Evolutionary conservation across 2,329 filamentous ascomycete species (phyloP), one percentile per base, ranked within the genome.

Genomic region (Rhynchosporium graminicola): DNA sequence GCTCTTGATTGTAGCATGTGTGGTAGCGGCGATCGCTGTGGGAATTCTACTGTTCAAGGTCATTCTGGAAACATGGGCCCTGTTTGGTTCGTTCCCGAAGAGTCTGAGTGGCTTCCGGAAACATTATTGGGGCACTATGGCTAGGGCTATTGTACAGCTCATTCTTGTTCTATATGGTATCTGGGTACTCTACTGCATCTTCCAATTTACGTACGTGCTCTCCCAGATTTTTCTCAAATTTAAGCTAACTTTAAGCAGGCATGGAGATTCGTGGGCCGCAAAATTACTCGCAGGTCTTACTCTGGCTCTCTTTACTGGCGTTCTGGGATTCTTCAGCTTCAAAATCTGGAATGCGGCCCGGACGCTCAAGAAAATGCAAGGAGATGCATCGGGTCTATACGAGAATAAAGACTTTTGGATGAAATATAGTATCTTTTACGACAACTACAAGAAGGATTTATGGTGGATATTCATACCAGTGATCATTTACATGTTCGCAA

Each of bases 341-440:
- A 90, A 88, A 73, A 97, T 99, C 70, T 93, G 87, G 81, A 80
- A 79, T 68, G 87, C 89, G 13, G 95, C 91, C 6, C 84, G 82
- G 66, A 84, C 86, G 71, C 88, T 91, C 68, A 94, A 91, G 80
- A 83, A 87, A 72, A 72, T 80, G 36, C 88, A 96, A 68, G 94
- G 94, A 62, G 89, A 93, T 73, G 77, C 83, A 0, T 81, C 82
- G 15, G 85, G 80, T 12, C 82, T 99, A 8, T 98, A 92, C 76
- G 90, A 97, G 64, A 84, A 98, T 78, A 96, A 95, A 80, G 85
- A 89, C 63, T 87, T 89, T 46, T 97, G 95, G 93, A 83, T 91
- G 75, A 96, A 95, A 80, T 99, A 99, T 82, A 95, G 91, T 72
- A 82, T 97, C 65, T 98, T 99, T 79, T 99, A 99, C 80, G 95